A percentile compares a stretch with the other conserved stretches of the same genome.
Evolutionary conservation across 768 basidiomycete species (phyloP).

Genomic region (Kwoniella europaea): DNA sequence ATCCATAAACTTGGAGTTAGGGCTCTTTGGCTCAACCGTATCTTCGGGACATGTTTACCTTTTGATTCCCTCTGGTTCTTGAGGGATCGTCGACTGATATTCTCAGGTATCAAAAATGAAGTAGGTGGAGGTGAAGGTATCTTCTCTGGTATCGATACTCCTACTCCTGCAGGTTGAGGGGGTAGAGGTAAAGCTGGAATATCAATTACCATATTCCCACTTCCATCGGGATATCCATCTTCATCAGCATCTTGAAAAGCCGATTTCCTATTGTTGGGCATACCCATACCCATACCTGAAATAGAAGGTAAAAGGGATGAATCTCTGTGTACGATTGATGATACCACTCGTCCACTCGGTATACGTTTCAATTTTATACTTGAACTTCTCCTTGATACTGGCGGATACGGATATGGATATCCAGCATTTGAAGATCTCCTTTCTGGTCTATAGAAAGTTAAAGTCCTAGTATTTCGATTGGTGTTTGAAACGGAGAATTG

Average conservation of each 20-base stretch:
- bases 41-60: constrained; percentile 16
- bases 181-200: background rate
- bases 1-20: constrained; percentile 34
- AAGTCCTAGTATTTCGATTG: constrained; percentile 12
- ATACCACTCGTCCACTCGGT: constrained; percentile 3
- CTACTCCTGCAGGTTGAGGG: background rate
- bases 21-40: constrained; percentile 22
- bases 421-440: constrained; percentile 3
- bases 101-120: background rate
- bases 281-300: background rate
- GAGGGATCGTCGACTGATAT: constrained; percentile 2
- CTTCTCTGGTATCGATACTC: background rate
- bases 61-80: constrained; percentile 7
- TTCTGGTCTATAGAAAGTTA: constrained; percentile 8
- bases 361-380: background rate
- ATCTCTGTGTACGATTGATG: background rate
- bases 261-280: background rate
- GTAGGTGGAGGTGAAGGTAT: background rate
- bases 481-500: background rate
- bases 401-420: background rate
- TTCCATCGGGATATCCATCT: background rate
- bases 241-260: constrained; percentile 4
- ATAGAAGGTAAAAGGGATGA: background rate
- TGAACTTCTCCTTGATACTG: background rate
- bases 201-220: background rate